Base-by-base conservation (phyloP, 192 early-diverging fungal species). In the Gaertneriomyces semiglobifer region DNA sequence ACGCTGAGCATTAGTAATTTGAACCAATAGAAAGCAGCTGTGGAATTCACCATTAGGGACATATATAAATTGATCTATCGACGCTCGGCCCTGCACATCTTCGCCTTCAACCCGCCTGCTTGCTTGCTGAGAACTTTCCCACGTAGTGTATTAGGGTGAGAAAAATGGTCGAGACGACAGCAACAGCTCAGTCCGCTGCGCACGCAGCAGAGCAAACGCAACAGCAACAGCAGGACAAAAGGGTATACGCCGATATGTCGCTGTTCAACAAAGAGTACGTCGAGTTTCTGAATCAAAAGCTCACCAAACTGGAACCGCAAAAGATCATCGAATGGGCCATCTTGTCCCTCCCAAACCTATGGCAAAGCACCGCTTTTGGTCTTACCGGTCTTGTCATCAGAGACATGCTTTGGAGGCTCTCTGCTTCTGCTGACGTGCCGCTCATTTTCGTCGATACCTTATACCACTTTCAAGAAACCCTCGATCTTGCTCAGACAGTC, bases 301-400 rank as follows among this genome's bases (percentile, higher is more conserved):
- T 93, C 33, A 73, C 84, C 52, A 72, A 71, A 54, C 82, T 92
- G 16, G 41, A 81, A 11, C 90, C 93, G 5, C 71, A 88, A 63
- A 83, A 93, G 78, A 88, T 95, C 70, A 77, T 95, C 41, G 84
- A 88, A 41, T 98, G 93, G 95, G 94, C 93, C 44, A 78, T 89
- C 44, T 71, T 88, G 58, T 84, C 89, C 6, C 83, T 97, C 39
- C 87, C 86, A 16, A 80, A 81, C 10, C 81, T 98, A 12, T 93
- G 86, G 74, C 95, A 98, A 73, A 94, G 92, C 46, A 95, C 95
- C 25, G 93, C 95, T 20, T 95, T 98, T 74, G 95, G 95, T 6
- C 85, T 90, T 33, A 93, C 95, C 5, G 95, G 95, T 43, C 83
- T 90, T 66, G 93, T 88, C 63, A 91, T 91, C 61, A 72, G 90